Conservation (phyloP, 1,139 yeast genomes). For the Hansenula sp. region DNA sequence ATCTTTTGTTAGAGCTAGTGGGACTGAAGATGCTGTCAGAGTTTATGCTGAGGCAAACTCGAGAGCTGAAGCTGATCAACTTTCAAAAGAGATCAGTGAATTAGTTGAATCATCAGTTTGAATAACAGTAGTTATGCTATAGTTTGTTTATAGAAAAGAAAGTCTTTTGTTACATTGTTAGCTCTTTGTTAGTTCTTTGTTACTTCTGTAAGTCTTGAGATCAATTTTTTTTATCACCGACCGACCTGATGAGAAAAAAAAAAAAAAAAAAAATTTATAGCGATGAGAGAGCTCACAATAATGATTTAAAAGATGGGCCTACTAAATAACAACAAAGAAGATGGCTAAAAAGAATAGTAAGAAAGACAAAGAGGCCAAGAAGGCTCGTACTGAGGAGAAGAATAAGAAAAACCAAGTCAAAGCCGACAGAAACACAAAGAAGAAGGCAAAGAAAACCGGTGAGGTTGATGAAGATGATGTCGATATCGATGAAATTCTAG, state of each 20-base stretch:
- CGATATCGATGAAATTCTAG: slow-evolving; percentile 82
- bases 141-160: too few species aligned
- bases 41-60: slow-evolving; percentile 88
- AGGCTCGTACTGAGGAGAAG: slow-evolving; percentile 85
- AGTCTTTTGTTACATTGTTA: too few species aligned
- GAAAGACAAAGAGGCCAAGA: slow-evolving; percentile 86
- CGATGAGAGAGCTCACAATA: too few species aligned
- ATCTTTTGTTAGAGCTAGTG: slow-evolving; percentile 94
- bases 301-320: not conserved
- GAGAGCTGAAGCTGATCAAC: slow-evolving; percentile 44
- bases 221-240: too few species aligned
- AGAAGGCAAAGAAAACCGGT: slow-evolving; percentile 68
- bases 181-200: too few species aligned
- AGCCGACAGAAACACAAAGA: slow-evolving; percentile 70
- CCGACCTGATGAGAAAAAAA: not conserved
- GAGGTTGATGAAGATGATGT: slow-evolving; percentile 82
- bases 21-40: slow-evolving; percentile 96
- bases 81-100: slow-evolving; percentile 49
- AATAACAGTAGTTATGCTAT: too few species aligned
- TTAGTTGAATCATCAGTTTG: slow-evolving; percentile 30
- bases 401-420: slow-evolving; percentile 71
- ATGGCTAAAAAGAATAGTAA: slow-evolving; percentile 81
- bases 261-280: not conserved
- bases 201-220: too few species aligned
- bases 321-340: not conserved